Conservation (phyloP, 352 stramenopile genomes). For the Sclerospora graminicola region DNA sequence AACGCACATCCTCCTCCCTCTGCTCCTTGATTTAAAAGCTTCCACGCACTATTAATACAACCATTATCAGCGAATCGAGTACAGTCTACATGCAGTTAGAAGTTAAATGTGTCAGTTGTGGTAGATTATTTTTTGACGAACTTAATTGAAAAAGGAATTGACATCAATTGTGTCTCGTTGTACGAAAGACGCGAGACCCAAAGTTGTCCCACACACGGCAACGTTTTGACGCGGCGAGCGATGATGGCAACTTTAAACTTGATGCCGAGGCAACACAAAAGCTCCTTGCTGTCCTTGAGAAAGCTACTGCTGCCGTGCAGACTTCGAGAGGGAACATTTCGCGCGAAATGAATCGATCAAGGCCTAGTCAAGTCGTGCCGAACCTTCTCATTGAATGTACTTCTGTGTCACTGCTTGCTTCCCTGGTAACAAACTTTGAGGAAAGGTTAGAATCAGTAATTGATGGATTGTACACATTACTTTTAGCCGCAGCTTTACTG, state of each 20-base stretch:
- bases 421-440: conserved; percentile 20
- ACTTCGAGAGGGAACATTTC: conserved; percentile 8
- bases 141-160: too few relatives aligned
- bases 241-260: conserved; percentile 14
- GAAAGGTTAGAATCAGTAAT: conserved; percentile 18
- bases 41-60: too few relatives aligned
- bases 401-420: conserved; percentile 18
- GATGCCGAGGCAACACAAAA: conserved; percentile 13
- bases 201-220: conserved; percentile 47
- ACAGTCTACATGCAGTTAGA: too few relatives aligned
- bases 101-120: too few relatives aligned
- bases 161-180: conserved; percentile 49
- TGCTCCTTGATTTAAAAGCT: too few relatives aligned
- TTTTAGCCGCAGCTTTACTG: conserved; percentile 41
- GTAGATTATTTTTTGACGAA: too few relatives aligned
- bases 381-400: not conserved
- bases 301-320: conserved; percentile 10
- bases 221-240: conserved; percentile 16
- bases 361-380: conserved; percentile 5
- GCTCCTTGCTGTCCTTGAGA: conserved; percentile 17
- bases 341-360: conserved; percentile 8
- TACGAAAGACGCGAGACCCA: conserved; percentile 48
- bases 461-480: conserved; percentile 23
- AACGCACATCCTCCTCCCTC: too few relatives aligned
- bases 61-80: too few relatives aligned